Evolutionary conservation across 1,139 yeast species (phyloP).

Genomic region (Nadsonia commutata): DNA sequence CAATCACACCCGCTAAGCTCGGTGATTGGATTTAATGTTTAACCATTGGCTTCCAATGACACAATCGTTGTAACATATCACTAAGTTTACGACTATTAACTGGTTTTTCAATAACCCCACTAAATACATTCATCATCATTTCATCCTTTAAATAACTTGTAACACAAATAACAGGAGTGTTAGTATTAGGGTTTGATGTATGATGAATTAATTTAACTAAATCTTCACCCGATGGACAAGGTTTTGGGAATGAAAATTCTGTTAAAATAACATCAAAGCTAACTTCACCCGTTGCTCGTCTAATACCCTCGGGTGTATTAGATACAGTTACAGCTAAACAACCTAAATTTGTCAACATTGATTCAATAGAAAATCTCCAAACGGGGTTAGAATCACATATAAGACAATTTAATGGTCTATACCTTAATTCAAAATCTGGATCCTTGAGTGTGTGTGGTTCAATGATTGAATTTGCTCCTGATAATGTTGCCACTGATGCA

Average conservation of each 20-base stretch:
- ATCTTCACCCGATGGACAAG: slow-evolving; percentile 42
- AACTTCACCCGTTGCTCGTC: slow-evolving; percentile 72
- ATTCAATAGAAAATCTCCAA: slow-evolving; percentile 53
- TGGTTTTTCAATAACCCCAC: slow-evolving; percentile 66
- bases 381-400: slow-evolving; percentile 83
- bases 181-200: slow-evolving; percentile 61
- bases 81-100: slow-evolving; percentile 34
- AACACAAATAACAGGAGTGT: slow-evolving; percentile 65
- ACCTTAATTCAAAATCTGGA: too few species aligned
- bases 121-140: slow-evolving; percentile 33
- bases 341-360: slow-evolving; percentile 53
- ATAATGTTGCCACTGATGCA: too few species aligned
- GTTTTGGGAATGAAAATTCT: slow-evolving; percentile 52
- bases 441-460: too few species aligned
- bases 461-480: too few species aligned
- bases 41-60: slow-evolving; percentile 20
- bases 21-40: too few species aligned
- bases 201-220: slow-evolving; percentile 63
- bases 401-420: slow-evolving; percentile 42
- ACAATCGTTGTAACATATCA: slow-evolving; percentile 15
- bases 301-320: slow-evolving; percentile 69
- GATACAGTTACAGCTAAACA: slow-evolving; percentile 70
- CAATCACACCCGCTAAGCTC: too few species aligned
- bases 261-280: slow-evolving; percentile 75
- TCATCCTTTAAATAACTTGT: slow-evolving; percentile 68